Evolutionary conservation across 2,329 filamentous ascomycete species (phyloP), one percentile per base, ranked within the genome.

Genomic region (Chalara sp.): DNA sequence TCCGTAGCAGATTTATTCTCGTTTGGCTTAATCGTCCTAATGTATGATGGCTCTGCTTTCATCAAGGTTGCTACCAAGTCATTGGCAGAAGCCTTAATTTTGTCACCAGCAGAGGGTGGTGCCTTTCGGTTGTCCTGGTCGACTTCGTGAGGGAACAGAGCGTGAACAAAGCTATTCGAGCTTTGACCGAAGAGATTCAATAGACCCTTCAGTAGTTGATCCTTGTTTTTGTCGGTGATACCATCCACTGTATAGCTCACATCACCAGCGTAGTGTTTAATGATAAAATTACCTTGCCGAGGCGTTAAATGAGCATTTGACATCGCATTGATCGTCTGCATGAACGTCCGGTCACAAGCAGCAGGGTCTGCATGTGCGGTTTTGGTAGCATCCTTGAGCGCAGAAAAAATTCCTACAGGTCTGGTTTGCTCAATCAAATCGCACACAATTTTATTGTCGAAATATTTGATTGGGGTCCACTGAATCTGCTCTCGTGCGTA

Each of bases 171-270:
- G 13, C 74, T 71, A 70, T 97, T 97, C 52, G 82, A 79, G 64
- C 90, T 96, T 58, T 83, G 81, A 55, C 86, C 84, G 63, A 96
- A 87, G 37, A 99, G 76, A 64, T 89, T 92, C 47, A 97, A 78
- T 41, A 99, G 75, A 60, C 96, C 93, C 74, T 99, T 99, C 52
- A 97, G 75, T 43, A 99, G 76, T 69, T 95, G 89, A 65, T 99
- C 93, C 76, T 97, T 99, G 76, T 97, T 99, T 79, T 99, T 99
- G 69, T 99, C 93, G 1, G 93, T 99, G 75, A 99, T 99, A 53
- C 93, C 93, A 51, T 95, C 89, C 3, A 97, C 86, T 1, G 87
- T 88, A 68, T 99, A 99, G 58, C 83, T 84, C 59, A 99, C 93
- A 70, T 99, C 93, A 70, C 93, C 93, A 52, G 93, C 93, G 67